phyloP scores from a whole-genome alignment of 2,329 filamentous ascomycete genomes.

The Pseudocercospora macadamiae region DNA sequence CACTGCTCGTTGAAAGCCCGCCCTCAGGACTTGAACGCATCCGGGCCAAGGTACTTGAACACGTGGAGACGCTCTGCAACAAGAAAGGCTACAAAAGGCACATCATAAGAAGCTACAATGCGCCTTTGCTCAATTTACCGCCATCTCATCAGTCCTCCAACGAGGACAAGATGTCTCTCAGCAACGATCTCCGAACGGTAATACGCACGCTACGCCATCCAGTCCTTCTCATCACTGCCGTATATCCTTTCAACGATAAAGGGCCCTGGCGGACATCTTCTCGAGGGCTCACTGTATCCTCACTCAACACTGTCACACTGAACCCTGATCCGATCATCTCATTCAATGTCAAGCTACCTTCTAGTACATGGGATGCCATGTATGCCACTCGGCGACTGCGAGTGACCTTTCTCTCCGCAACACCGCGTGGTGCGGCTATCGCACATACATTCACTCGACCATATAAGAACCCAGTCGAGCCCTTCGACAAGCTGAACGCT shows the following conservation, averaged over 20 bases:
- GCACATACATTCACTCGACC: slow-evolving; percentile 39
- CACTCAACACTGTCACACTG: slow-evolving; percentile 62
- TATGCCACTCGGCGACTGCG: slow-evolving; percentile 46
- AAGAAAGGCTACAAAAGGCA: not conserved
- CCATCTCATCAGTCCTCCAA: not conserved
- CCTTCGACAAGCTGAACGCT: slow-evolving; percentile 25
- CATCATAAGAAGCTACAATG: no score
- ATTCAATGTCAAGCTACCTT: slow-evolving; percentile 63
- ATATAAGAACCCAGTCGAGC: slow-evolving; percentile 25
- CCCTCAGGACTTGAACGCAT: not conserved
- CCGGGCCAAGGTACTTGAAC: not conserved
- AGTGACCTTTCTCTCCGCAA: slow-evolving; percentile 53
- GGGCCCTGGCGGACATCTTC: slow-evolving; percentile 29
- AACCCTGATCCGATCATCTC: slow-evolving; percentile 59
- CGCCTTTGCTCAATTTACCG: not conserved
- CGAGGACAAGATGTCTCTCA: not conserved
- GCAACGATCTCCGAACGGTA: slow-evolving; percentile 11
- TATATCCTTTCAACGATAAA: slow-evolving; percentile 20
- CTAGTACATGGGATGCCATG: slow-evolving; percentile 59
- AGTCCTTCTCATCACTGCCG: slow-evolving; percentile 58
- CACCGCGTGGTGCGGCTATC: slow-evolving; percentile 34
- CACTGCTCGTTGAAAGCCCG: not conserved
- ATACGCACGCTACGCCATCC: slow-evolving; percentile 59
- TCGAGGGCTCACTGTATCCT: slow-evolving; percentile 63
- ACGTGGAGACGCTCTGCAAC: not conserved